Evolutionary conservation across 1,139 yeast genomes (phyloP).

Genomic region (Pichia sp.): DNA sequence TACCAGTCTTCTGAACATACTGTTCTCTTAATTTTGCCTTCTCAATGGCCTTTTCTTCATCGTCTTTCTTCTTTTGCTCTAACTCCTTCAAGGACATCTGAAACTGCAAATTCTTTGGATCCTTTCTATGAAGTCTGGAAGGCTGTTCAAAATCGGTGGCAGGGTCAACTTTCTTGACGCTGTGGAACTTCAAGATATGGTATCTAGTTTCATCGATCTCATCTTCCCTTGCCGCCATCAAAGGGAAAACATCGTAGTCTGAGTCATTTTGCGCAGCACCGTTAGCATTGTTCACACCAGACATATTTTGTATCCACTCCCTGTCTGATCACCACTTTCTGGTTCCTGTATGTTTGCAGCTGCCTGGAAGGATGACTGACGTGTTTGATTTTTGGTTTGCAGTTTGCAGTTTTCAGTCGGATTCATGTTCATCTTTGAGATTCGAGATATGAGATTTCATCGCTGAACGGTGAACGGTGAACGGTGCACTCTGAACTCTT

Average conservation of each 20-base stretch:
- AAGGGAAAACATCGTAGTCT: slow-evolving; percentile 52
- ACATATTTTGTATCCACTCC: no score
- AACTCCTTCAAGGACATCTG: slow-evolving; percentile 63
- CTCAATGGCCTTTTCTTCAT: slow-evolving; percentile 26
- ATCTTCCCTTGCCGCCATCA: slow-evolving; percentile 65
- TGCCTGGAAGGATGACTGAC: no score
- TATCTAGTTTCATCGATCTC: slow-evolving; percentile 71
- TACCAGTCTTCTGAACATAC: slow-evolving; percentile 20
- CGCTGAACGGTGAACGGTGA: no score
- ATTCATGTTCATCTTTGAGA: no score
- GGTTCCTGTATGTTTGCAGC: no score
- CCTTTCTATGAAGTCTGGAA: slow-evolving; percentile 82
- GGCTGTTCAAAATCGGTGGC: slow-evolving; percentile 65
- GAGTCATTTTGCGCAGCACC: no score
- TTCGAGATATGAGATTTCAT: no score
- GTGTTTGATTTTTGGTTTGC: no score
- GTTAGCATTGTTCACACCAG: no score
- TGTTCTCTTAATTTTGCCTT: slow-evolving; percentile 26
- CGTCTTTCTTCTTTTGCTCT: slow-evolving; percentile 45
- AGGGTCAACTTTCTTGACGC: slow-evolving; percentile 67
- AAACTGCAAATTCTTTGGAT: slow-evolving; percentile 83
- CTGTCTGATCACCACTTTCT: no score
- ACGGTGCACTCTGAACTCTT: no score
- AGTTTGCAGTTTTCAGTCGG: no score
- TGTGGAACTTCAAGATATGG: slow-evolving; percentile 77